Evolutionary conservation across 2,329 filamentous ascomycete genomes (phyloP), one percentile per base, ranked within the genome.

Genomic region (Sporothrix euskadiensis): DNA sequence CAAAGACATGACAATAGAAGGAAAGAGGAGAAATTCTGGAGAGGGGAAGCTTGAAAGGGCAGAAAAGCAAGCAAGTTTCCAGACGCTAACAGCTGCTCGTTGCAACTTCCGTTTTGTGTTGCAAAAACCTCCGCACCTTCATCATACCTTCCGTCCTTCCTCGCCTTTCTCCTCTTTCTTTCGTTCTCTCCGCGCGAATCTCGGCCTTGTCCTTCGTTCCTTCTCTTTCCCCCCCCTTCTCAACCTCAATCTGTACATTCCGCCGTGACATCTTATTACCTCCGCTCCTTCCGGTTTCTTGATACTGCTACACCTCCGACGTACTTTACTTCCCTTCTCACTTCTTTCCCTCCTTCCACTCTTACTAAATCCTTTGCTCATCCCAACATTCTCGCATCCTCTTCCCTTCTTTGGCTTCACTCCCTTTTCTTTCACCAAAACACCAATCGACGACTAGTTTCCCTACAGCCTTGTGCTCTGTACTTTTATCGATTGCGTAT

Each of bases 91-190:
- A 54, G 41, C 30, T 54, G 47, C 47, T 69, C 66, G 26, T 39
- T 69, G 71, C 63, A 69, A 61, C 71, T n/a, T 73, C 71, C 63
- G 52, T 59, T 49, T 49, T 56, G 49, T 12, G 49, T 69, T 39
- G 66, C 66, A 54, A 47, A 68, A 70, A 70, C 68, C 68, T 41
- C 68, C 68, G 68, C 65, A 35, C 65, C 19, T 39, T n/a, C 54
- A 61, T 63, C 69, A 47, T 49, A 44, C 22, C 39, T 49, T 49
- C 44, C 57, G 9, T 39, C 32, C 1, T 57, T 32, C 9, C 19
- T 52, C 41, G 1, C 30, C 41, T 39, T 71, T 16, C 30, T 8
- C 30, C 41, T 69, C 49, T 4, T 44, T 47, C 52, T 70, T 57
- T 57, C 22, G 19, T 44, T 22, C 2, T 70, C 22, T 57, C 22